Conservation (phyloP, 768 basidiomycete genomes). For the Royoungia palumana region DNA sequence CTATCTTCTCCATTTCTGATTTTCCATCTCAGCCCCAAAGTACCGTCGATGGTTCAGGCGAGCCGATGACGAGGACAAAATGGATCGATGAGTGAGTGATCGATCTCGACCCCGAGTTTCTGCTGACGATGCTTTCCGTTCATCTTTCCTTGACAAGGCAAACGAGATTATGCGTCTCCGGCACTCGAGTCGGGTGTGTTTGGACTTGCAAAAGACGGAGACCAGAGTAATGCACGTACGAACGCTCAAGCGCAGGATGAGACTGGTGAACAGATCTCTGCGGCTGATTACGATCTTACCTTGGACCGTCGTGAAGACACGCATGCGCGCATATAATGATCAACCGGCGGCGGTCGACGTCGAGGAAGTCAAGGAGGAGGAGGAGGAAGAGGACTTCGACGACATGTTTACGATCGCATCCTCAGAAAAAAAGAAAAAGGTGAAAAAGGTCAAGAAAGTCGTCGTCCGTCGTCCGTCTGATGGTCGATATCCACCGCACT, state of each 20-base stretch:
- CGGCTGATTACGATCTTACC: conserved; percentile 89
- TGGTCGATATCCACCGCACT: neutral
- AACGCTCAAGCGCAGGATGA: conserved; percentile 45
- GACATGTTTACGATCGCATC: conserved; percentile 87
- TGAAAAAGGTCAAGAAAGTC: conserved; percentile 57
- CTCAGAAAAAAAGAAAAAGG: conserved; percentile 47
- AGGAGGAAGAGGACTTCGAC: conserved; percentile 84
- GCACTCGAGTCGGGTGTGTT: conserved; percentile 61
- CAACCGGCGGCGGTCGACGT: conserved; percentile 40
- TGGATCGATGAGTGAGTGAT: conserved; percentile 23
- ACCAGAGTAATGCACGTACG: conserved; percentile 45
- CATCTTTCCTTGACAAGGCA: conserved; percentile 33
- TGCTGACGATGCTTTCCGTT: neutral
- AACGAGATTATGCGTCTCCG: conserved; percentile 53
- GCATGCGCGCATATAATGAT: conserved; percentile 52
- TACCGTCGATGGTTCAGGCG: conserved; percentile 29
- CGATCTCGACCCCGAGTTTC: neutral
- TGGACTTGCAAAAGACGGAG: conserved; percentile 63
- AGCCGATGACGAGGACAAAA: conserved; percentile 7
- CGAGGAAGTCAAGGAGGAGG: conserved; percentile 49
- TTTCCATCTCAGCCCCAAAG: conserved; percentile 54
- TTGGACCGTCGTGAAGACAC: conserved; percentile 79
- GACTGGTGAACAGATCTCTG: conserved; percentile 69
- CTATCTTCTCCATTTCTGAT: conserved; percentile 60
- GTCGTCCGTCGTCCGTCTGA: conserved; percentile 36